These are phyloP conservation scores for Fusarium torreyae DNA, from an alignment of 2,329 filamentous ascomycete genomes.

Conservation along the genomic window DNA sequence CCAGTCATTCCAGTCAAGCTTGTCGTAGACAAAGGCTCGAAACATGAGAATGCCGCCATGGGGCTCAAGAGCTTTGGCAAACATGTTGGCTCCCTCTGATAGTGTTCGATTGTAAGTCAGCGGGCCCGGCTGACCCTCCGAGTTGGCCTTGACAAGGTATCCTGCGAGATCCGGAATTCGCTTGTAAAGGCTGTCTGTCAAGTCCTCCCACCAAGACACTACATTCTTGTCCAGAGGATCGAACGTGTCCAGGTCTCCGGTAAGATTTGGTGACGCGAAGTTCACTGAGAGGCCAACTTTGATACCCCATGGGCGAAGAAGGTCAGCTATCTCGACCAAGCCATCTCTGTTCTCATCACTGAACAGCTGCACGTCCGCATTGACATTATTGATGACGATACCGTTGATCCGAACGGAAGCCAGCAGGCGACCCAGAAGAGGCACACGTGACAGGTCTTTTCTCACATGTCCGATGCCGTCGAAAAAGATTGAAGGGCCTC, in stretches of 20 bases:
- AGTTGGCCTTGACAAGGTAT: conserved; percentile 80
- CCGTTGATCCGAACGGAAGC: conserved; percentile 78
- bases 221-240: conserved; percentile 75
- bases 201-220: conserved; percentile 73
- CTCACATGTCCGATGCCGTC: conserved; percentile 63
- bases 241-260: conserved; percentile 72
- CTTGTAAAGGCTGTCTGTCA: conserved; percentile 72
- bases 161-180: conserved; percentile 77
- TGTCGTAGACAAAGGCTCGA: conserved; percentile 80
- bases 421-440: conserved; percentile 75
- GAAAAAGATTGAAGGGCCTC: conserved; percentile 79
- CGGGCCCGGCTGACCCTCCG: conserved; percentile 79
- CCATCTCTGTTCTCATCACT: conserved; percentile 71
- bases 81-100: conserved; percentile 63
- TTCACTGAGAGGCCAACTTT: conserved; percentile 76
- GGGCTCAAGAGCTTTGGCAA: conserved; percentile 71
- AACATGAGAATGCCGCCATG: conserved; percentile 78
- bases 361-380: conserved; percentile 74
- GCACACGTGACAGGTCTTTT: conserved; percentile 72
- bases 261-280: conserved; percentile 74
- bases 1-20: conserved; percentile 66
- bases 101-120: conserved; percentile 79
- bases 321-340: conserved; percentile 73
- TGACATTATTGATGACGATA: conserved; percentile 80
- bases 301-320: conserved; percentile 77